phyloP scores from a whole-genome alignment of 495 filamentous ascomycete genomes.

The Aspergillus kassunensis region DNA sequence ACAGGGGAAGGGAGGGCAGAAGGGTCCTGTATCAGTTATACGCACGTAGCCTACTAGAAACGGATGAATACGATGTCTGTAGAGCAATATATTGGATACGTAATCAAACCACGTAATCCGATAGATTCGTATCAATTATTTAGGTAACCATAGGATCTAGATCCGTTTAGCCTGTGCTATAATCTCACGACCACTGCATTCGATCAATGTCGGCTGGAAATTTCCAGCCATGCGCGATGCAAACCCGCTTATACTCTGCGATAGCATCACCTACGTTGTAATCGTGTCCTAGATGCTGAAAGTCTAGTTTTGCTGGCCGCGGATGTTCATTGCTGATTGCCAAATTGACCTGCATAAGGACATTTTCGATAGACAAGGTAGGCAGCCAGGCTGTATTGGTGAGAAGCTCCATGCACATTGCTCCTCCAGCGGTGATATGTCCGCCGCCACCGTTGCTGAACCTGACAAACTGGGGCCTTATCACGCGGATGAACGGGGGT shows the following conservation, averaged over 20 bases:
- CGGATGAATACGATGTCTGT: too few relatives aligned
- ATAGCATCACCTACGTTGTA: conserved; percentile 71
- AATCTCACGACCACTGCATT: conserved; percentile 18
- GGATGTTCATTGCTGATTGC: conserved; percentile 68
- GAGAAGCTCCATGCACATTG: conserved; percentile 88
- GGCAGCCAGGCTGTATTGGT: conserved; percentile 81
- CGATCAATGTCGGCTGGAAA: conserved; percentile 27
- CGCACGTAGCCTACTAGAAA: too few relatives aligned
- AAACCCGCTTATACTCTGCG: conserved; percentile 67
- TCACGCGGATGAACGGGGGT: conserved; percentile 82
- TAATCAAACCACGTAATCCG: too few relatives aligned
- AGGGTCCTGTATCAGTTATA: too few relatives aligned
- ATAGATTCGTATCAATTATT: too few relatives aligned
- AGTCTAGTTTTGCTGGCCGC: conserved; percentile 62
- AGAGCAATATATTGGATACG: too few relatives aligned
- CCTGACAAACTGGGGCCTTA: conserved; percentile 73
- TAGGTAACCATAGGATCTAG: too few relatives aligned
- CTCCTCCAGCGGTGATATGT: conserved; percentile 83
- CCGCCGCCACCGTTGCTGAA: conserved; percentile 75
- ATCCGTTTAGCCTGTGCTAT: too few relatives aligned
- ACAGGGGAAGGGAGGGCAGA: too few relatives aligned
- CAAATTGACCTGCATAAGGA: conserved; percentile 78
- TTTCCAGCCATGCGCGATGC: conserved; percentile 56
- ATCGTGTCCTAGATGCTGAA: conserved; percentile 24
- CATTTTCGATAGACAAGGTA: conserved; percentile 67